Base-by-base conservation (phyloP, 139 green algal genomes). In the Coelastrella sp. region DNA sequence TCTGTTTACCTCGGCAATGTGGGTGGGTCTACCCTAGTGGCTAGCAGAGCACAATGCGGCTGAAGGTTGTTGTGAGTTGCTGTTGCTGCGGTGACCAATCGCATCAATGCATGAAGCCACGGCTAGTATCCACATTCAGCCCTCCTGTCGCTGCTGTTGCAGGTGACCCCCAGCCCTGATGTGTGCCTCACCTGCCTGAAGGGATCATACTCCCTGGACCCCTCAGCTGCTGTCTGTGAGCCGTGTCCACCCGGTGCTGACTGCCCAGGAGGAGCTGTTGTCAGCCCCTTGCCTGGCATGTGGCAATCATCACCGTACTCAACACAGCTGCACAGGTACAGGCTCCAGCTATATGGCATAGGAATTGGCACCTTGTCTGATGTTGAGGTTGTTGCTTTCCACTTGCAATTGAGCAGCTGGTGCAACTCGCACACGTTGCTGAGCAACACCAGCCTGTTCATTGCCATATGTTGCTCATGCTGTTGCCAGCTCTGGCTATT, bases 131-230 rank as follows among this genome's bases (percentile, higher is more conserved):
- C n/a, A 68, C 11, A 13, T 68, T 68, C 32, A 2, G 1, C 32
- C 32, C 32, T 47, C 32, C 32, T 47, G 32, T 47, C 1, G 32
- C 32, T 47, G 32, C 32, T 47, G 32, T 47, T n/a, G 2, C 61
- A 68, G 76, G 76, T 83, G 8, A 65, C 76, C 2, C 76, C 76
- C 7, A 83, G 76, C 76, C 76, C 76, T 23, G 76, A 83, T 19
- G 57, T 56, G 5, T 83, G 76, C 13, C 76, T 83, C 10, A 32
- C 32, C 6, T 83, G 76, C 76, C 23, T 57, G 0, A 14, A 23
- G 4, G 76, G 76, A 17, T 83, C 56, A 19, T 83, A 64, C 76
- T 64, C 32, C 20, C 20, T 83, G 54, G 7, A 65, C 20, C 76
- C 76, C 6, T 23, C 76, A 10, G 76, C 56, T 32, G 76, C 76